A percentile compares a stretch with the other conserved stretches of the same genome.
Conservation (phyloP, 306 rosid genomes). For the Cajanus cajan region DNA sequence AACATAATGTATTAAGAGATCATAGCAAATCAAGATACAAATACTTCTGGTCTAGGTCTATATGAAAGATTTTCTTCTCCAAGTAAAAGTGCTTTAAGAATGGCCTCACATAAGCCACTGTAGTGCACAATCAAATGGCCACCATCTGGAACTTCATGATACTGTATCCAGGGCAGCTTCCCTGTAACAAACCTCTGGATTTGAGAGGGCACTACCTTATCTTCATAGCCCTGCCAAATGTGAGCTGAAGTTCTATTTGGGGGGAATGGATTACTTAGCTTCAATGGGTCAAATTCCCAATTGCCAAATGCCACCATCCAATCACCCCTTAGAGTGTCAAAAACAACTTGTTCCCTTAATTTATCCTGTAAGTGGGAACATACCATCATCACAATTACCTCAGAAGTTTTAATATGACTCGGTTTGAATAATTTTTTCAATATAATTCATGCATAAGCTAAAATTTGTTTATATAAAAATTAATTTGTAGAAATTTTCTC, state of each 20-base stretch:
- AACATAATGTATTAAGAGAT: conserved; percentile 5
- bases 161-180: conserved; percentile 82
- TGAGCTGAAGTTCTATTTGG: conserved; percentile 58
- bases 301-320: conserved; percentile 69
- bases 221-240: conserved; percentile 95
- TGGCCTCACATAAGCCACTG: conserved; percentile 72
- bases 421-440: neutral
- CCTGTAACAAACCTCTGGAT: conserved; percentile 69
- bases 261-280: conserved; percentile 70
- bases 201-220: conserved; percentile 81
- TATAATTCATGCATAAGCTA: neutral
- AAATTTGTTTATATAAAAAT: neutral
- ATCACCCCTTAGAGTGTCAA: conserved; percentile 72
- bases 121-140: conserved; percentile 92
- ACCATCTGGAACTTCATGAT: conserved; percentile 90
- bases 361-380: conserved; percentile 50
- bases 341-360: conserved; percentile 57
- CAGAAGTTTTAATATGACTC: neutral
- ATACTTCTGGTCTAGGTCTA: conserved; percentile 42
- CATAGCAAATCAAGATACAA: conserved; percentile 27
- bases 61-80: conserved; percentile 65
- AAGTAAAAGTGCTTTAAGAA: conserved; percentile 81
- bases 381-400: conserved; percentile 17
- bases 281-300: conserved; percentile 85
- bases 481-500: neutral